phyloP scores from a whole-genome alignment of 2,329 filamentous ascomycete species.

The Gnomoniopsis smithogilvyi region DNA sequence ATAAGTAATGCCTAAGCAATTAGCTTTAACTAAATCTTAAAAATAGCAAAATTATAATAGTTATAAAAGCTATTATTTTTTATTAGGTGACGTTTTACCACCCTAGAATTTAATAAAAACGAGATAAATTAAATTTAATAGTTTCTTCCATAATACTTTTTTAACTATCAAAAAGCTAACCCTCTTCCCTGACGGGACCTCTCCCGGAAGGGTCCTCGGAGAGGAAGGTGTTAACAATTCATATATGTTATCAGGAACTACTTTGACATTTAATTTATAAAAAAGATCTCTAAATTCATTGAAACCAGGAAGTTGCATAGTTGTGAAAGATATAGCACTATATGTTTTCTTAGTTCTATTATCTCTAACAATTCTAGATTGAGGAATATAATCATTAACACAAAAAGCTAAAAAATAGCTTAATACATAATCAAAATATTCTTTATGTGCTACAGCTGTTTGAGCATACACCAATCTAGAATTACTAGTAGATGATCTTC shows the following conservation, averaged over 20 bases:
- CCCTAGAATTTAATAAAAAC: background rate
- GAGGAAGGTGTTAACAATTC: background rate
- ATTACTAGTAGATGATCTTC: background rate
- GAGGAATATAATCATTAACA: background rate
- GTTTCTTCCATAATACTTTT: background rate
- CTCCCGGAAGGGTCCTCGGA: no score
- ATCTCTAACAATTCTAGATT: background rate
- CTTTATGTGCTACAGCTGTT: background rate
- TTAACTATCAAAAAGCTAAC: background rate
- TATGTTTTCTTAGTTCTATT: conserved; percentile 4
- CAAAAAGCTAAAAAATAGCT: conserved; percentile 1
- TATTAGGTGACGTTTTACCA: background rate
- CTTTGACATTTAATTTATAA: background rate
- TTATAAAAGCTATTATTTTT: background rate
- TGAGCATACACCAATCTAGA: background rate
- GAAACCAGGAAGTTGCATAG: background rate
- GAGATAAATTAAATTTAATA: background rate
- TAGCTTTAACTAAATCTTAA: background rate
- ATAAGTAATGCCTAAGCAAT: background rate
- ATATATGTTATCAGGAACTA: background rate
- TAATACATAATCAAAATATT: background rate
- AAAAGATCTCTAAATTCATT: background rate
- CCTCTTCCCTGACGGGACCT: no score
- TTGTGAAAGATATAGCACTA: background rate
- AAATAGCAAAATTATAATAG: background rate